These are phyloP conservation scores for Plasmodium berghei DNA, from an alignment of 169 alveolate genomes.

Conservation along the genomic window DNA sequence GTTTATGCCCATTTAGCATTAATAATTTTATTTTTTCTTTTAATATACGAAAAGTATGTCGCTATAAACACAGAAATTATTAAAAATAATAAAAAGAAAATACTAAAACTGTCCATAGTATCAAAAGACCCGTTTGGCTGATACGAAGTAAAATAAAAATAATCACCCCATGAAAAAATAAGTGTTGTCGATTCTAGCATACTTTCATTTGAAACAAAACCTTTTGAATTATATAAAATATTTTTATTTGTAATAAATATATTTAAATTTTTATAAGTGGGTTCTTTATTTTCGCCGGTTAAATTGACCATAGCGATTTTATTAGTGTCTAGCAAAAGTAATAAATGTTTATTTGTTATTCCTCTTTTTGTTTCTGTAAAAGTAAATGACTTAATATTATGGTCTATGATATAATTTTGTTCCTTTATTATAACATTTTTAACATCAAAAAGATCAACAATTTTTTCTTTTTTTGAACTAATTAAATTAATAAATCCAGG, in stretches of 20 bases:
- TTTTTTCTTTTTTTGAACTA: conserved; percentile 58
- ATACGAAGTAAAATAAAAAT: conserved; percentile 60
- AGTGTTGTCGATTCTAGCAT: conserved; percentile 73
- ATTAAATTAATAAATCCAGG: conserved; percentile 67
- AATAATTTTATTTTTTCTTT: conserved; percentile 38
- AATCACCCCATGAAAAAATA: conserved; percentile 69
- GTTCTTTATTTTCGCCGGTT: conserved; percentile 17
- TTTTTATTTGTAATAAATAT: conserved; percentile 61
- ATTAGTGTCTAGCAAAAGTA: conserved; percentile 61
- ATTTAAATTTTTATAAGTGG: conserved; percentile 38
- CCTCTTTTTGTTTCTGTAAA: conserved; percentile 77
- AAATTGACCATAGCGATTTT: conserved; percentile 42
- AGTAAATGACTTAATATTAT: conserved; percentile 62
- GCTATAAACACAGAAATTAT: conserved; percentile 59
- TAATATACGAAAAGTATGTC: conserved; percentile 52
- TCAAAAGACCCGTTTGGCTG: conserved; percentile 76
- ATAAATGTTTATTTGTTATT: conserved; percentile 69
- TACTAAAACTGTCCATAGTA: conserved; percentile 38
- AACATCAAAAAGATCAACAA: conserved; percentile 67
- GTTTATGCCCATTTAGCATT: conserved; percentile 58
- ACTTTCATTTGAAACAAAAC: conserved; percentile 69
- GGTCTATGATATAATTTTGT: conserved; percentile 66
- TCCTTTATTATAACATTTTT: conserved; percentile 58
- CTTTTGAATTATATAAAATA: conserved; percentile 71
- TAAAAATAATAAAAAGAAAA: conserved; percentile 35